phyloP scores from a whole-genome alignment of 257 asterid species.

The Solanum sitiens region DNA sequence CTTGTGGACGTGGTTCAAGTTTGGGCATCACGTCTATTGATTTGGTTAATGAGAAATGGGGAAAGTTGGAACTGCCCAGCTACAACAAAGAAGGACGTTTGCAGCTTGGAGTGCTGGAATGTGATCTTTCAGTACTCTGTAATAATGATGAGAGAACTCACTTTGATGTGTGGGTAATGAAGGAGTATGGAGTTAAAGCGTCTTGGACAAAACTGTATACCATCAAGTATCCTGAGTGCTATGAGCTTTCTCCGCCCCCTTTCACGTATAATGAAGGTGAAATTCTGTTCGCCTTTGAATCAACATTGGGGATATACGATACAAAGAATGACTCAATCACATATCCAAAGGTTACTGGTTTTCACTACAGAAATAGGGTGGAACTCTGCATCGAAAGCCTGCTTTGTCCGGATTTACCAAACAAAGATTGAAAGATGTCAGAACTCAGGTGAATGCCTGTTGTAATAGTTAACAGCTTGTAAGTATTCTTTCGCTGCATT shows the following conservation, averaged over 20 bases:
- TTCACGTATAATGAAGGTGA: constrained; percentile 21
- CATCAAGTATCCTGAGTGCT: constrained; percentile 10
- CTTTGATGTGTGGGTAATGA: constrained; percentile 44
- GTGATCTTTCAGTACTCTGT: constrained; percentile 15
- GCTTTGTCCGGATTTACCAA: background rate
- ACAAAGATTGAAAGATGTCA: background rate
- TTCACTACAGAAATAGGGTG: background rate
- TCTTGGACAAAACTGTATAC: constrained; percentile 32
- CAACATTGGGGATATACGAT: constrained; percentile 17
- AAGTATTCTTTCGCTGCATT: background rate
- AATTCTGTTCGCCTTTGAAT: constrained; percentile 17
- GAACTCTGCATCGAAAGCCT: background rate
- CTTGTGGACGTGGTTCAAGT: accelerated
- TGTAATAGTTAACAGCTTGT: background rate
- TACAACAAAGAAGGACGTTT: constrained; percentile 4
- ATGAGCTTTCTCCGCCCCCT: constrained; percentile 1
- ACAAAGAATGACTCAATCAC: constrained; percentile 11
- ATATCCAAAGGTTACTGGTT: constrained; percentile 7
- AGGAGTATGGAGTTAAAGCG: constrained; percentile 15
- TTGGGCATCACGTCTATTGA: background rate
- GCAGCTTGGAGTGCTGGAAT: constrained; percentile 21
- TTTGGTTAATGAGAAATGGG: background rate
- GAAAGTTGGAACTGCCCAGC: constrained; percentile 14
- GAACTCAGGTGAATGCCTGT: background rate
- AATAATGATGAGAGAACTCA: background rate